phyloP scores from a whole-genome alignment of 495 filamentous ascomycete species.

The Hyaloscypha variabilis region DNA sequence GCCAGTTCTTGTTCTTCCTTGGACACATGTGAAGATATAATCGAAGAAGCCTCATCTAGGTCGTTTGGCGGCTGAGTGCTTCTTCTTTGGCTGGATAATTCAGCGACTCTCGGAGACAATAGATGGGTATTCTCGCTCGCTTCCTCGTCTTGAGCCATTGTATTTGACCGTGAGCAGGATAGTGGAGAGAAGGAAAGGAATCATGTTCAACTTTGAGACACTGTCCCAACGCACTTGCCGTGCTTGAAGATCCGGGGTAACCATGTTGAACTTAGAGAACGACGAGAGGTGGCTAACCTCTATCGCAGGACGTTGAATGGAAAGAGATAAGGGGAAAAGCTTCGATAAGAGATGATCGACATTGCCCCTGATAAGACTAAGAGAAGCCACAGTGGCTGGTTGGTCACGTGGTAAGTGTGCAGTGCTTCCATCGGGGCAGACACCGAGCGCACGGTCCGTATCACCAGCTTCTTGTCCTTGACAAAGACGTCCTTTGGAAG shows the following conservation, averaged over 20 bases:
- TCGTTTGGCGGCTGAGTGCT: constrained; percentile 1
- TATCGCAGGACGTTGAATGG: constrained; percentile 11
- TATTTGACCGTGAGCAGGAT: neutral
- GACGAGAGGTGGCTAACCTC: constrained; percentile 2
- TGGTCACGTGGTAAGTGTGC: too few species aligned
- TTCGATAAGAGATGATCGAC: neutral
- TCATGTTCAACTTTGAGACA: neutral
- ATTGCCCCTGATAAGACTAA: neutral
- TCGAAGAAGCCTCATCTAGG: constrained; percentile 12
- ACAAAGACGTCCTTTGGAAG: too few species aligned
- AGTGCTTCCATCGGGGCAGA: too few species aligned
- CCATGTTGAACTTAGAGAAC: constrained; percentile 2
- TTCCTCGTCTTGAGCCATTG: constrained; percentile 26
- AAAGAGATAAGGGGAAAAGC: constrained; percentile 9
- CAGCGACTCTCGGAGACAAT: constrained; percentile 8
- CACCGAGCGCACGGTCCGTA: too few species aligned
- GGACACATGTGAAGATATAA: constrained; percentile 30
- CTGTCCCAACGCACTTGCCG: neutral
- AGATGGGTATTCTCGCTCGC: constrained; percentile 23
- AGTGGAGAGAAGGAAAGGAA: neutral
- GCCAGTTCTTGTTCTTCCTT: constrained; percentile 48
- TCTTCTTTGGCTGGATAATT: constrained; percentile 2
- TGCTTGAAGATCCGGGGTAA: neutral
- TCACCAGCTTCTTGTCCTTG: too few species aligned
- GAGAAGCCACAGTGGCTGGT: too few species aligned